These are phyloP conservation scores for Thermochaetoides dissita DNA, from an alignment of 2,329 filamentous ascomycete species.

Conservation along the genomic window DNA sequence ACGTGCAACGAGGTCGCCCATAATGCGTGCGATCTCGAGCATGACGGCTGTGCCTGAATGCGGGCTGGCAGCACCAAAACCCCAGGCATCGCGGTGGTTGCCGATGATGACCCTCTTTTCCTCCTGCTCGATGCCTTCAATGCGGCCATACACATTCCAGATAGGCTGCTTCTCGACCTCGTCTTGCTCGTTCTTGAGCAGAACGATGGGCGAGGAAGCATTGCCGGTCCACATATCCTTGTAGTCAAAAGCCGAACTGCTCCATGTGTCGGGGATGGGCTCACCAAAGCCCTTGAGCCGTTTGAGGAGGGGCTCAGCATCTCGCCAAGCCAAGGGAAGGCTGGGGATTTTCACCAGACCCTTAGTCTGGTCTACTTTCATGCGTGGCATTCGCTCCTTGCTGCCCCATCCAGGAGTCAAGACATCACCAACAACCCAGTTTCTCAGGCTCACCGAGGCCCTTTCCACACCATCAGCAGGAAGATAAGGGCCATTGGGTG, in stretches of 20 bases:
- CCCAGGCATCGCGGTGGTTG: conserved; percentile 88
- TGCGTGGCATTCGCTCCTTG: conserved; percentile 45
- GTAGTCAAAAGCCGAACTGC: conserved; percentile 61
- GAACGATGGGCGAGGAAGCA: conserved; percentile 58
- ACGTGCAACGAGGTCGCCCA: conserved; percentile 59
- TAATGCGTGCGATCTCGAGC: conserved; percentile 73
- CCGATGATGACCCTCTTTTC: conserved; percentile 80
- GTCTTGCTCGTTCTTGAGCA: conserved; percentile 75
- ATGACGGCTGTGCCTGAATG: conserved; percentile 83
- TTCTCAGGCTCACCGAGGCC: conserved; percentile 66
- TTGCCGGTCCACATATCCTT: conserved; percentile 77
- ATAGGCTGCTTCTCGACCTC: conserved; percentile 71
- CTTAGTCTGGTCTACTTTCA: conserved; percentile 54
- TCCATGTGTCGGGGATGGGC: conserved; percentile 56
- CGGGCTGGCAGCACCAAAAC: conserved; percentile 73
- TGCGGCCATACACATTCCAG: conserved; percentile 80
- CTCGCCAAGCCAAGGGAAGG: conserved; percentile 76
- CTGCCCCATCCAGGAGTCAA: conserved; percentile 79
- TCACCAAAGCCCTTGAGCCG: conserved; percentile 62
- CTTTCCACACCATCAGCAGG: conserved; percentile 72
- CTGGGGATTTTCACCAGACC: conserved; percentile 77
- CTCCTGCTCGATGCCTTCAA: conserved; percentile 69
- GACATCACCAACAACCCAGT: conserved; percentile 79
- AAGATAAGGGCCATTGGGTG: conserved; percentile 67
- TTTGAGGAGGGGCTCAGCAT: conserved; percentile 68